Evolutionary conservation across 495 filamentous ascomycete species (phyloP).

Genomic region (Glonium stellatum): DNA sequence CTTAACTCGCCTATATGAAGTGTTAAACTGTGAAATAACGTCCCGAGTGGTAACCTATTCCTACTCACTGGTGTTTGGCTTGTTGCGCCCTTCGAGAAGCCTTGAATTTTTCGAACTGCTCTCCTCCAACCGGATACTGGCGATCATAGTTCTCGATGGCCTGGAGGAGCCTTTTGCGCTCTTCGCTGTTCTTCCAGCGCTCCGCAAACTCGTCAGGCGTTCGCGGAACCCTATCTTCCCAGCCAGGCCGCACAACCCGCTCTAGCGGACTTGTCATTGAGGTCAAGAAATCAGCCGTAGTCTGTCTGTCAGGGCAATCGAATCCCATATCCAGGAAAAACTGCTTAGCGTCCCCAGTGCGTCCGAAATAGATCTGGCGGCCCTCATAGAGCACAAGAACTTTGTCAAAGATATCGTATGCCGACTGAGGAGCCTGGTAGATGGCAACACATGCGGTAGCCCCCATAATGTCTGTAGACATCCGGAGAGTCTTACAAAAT

Average conservation of each 20-base stretch:
- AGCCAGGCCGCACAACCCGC: slow-evolving; percentile 54
- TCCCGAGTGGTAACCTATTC: not conserved
- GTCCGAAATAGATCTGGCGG: slow-evolving; percentile 39
- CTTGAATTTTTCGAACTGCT: slow-evolving; percentile 60
- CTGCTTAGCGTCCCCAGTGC: slow-evolving; percentile 24
- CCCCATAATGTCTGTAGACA: slow-evolving; percentile 34
- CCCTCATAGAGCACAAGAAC: slow-evolving; percentile 39
- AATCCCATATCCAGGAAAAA: slow-evolving; percentile 53
- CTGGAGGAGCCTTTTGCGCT: slow-evolving; percentile 54
- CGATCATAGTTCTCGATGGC: slow-evolving; percentile 67
- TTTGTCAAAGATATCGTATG: slow-evolving; percentile 39
- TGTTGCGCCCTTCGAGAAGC: slow-evolving; percentile 60
- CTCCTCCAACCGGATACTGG: slow-evolving; percentile 56
- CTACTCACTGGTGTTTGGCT: slow-evolving; percentile 45
- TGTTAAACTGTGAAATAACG: slow-evolving; percentile 21
- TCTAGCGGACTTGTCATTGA: slow-evolving; percentile 63
- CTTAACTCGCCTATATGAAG: slow-evolving; percentile 38
- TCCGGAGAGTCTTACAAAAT: slow-evolving; percentile 39
- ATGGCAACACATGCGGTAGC: slow-evolving; percentile 37
- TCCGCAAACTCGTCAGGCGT: slow-evolving; percentile 63
- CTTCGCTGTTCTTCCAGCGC: slow-evolving; percentile 68
- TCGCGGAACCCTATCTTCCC: slow-evolving; percentile 57
- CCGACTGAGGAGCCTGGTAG: slow-evolving; percentile 37
- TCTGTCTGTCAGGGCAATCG: slow-evolving; percentile 53
- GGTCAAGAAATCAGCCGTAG: slow-evolving; percentile 64